Conservation (phyloP, 768 basidiomycete species). For the Boletus sp. region DNA sequence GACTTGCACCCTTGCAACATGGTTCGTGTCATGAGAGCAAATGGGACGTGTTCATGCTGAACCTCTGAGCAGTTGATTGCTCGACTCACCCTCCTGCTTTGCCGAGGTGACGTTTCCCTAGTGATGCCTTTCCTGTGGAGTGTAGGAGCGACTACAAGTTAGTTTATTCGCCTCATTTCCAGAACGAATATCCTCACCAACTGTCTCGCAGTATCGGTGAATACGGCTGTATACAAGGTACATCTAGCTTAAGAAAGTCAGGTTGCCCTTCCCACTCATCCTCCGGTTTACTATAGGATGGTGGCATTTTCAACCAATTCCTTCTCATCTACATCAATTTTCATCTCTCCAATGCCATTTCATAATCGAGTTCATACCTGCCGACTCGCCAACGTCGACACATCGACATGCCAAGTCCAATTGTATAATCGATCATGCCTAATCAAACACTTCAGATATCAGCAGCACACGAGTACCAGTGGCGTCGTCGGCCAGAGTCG, state of each 20-base stretch:
- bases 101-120: not conserved
- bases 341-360: not conserved
- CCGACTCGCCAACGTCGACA: not conserved
- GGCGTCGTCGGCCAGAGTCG: not conserved
- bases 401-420: not conserved
- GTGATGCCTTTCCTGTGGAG: not conserved
- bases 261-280: not conserved
- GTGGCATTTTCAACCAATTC: not conserved
- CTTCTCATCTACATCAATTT: not conserved
- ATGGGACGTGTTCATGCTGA: not conserved
- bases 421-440: not conserved
- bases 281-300: not conserved
- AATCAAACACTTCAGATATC: not conserved
- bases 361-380: not conserved
- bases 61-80: constrained; percentile 4
- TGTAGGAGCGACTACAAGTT: not conserved
- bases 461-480: not conserved
- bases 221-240: not conserved
- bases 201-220: not conserved
- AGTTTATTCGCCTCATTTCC: not conserved
- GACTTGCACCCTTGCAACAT: constrained; percentile 1
- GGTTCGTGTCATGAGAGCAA: not conserved
- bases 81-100: not conserved
- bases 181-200: not conserved
- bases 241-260: not conserved